Evolutionary conservation across 495 filamentous ascomycete species (phyloP).

Genomic region (Aspergillus nidulans): DNA sequence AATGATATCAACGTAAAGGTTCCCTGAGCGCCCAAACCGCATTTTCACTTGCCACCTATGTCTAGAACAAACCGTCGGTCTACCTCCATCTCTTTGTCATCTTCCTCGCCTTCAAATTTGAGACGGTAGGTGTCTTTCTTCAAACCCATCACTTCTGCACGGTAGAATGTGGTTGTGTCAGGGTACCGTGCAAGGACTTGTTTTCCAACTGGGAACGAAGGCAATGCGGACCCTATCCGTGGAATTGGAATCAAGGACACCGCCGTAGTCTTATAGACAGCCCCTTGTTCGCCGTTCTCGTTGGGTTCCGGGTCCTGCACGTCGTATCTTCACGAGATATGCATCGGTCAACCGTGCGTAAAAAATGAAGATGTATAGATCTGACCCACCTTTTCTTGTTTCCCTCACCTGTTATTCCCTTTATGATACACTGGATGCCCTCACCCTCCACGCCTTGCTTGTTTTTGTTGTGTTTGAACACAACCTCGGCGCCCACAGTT

Average conservation of each 20-base stretch:
- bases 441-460: conserved; percentile 63
- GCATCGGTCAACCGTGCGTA: conserved; percentile 16
- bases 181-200: conserved; percentile 80
- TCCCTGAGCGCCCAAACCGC: background rate
- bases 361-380: conserved; percentile 5
- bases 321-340: conserved; percentile 60
- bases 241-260: conserved; percentile 83
- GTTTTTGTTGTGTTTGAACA: conserved; percentile 71
- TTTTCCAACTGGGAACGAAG: conserved; percentile 72
- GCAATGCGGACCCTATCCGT: conserved; percentile 48
- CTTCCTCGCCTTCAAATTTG: conserved; percentile 84
- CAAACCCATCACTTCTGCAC: conserved; percentile 80
- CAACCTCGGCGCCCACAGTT: conserved; percentile 72
- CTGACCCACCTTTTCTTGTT: conserved; percentile 63
- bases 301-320: conserved; percentile 93
- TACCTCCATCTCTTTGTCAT: conserved; percentile 75
- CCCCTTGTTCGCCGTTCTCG: conserved; percentile 63
- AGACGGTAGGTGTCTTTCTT: conserved; percentile 62
- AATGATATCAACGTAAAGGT: conserved; percentile 3
- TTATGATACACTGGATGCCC: conserved; percentile 86
- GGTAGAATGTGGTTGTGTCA: conserved; percentile 95
- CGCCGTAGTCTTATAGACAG: conserved; percentile 74
- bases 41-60: conserved; percentile 49
- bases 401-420: conserved; percentile 77
- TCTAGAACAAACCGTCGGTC: conserved; percentile 77